Evolutionary conservation across 2,329 filamentous ascomycete genomes (phyloP).

Genomic region (Cephalotrichum gorgonifer): DNA sequence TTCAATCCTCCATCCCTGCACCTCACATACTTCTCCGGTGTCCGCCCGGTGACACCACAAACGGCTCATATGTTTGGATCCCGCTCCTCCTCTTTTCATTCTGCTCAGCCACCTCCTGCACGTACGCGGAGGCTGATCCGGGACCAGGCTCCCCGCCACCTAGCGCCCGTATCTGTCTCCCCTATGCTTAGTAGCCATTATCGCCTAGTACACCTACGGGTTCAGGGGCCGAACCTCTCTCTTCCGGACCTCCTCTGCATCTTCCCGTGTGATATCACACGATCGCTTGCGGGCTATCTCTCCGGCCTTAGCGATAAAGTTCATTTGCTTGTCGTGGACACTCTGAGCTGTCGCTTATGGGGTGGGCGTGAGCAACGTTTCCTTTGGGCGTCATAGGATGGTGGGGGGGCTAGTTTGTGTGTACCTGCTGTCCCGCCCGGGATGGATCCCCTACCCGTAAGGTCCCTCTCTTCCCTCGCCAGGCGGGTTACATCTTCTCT

Average conservation of each 20-base stretch:
- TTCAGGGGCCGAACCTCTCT: conserved; percentile 13
- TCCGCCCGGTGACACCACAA: background rate
- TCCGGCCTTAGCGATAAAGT: conserved; percentile 18
- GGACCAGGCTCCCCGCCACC: conserved; percentile 8
- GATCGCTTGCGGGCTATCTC: conserved; percentile 17
- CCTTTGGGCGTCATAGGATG: background rate
- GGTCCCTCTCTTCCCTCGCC: conserved; percentile 14
- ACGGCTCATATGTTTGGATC: background rate
- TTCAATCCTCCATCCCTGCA: too few relatives aligned
- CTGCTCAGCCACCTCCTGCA: conserved; percentile 16
- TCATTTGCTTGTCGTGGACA: conserved; percentile 21
- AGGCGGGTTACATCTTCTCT: conserved; percentile 13
- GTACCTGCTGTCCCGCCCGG: conserved; percentile 17
- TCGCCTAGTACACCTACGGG: background rate
- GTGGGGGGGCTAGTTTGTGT: background rate
- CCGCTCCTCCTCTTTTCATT: conserved; percentile 10
- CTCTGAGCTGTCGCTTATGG: conserved; percentile 21
- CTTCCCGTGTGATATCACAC: conserved; percentile 18
- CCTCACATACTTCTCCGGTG: background rate
- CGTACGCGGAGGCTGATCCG: conserved; percentile 15
- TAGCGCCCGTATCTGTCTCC: background rate
- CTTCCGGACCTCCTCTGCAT: conserved; percentile 17
- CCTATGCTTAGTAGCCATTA: background rate
- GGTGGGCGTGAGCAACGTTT: background rate
- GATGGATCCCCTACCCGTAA: conserved; percentile 18